Base-by-base conservation (phyloP, 179 eudicot genomes). In the Monotropa hypopitys region DNA sequence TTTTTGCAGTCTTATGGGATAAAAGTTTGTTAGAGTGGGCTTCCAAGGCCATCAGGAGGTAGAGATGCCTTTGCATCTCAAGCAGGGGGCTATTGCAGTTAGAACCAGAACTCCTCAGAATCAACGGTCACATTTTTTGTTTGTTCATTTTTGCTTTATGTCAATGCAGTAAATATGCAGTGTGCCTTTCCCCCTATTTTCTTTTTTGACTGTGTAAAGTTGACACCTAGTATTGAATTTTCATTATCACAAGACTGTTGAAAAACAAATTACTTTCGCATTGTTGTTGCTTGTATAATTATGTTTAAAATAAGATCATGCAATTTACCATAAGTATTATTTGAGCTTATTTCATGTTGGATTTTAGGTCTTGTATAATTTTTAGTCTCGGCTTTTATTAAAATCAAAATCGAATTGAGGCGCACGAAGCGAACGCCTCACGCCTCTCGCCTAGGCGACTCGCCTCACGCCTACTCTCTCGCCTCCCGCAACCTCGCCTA, bases 11-110 rank as follows among this genome's bases (percentile, higher is more conserved):
- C 91, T 18, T 76, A 85, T 26, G 91, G 93, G 33, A 90, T 90
- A 53, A 90, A 90, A 83, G 88, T 89, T 62, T 91, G 93, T 83
- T 88, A 87, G 69, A 89, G 90, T 6, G 91, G 93, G 70, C 73
- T 85, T 28, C 90, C 86, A 2, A 89, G 89, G 28, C 74, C 90
- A 26, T 77, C 91, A 30, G 85, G 88, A 32, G 89, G 91, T 71
- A 89, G 93, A 86, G 90, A 90, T 75, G 89, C 83, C 26, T 72
- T 87, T 3, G 49, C 84, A 74, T 75, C 91, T 77, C 91, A 84
- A 81, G 86, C 78, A 28, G 90, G 93, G 40, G 85, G 84, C 32
- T 88, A 91, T 67, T 90, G 93, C 84, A 80, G 86, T 77, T 89
- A 79, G 84, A 76, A 65, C 16, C 18, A 49, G 0, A 77, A 72